These are phyloP conservation scores for Mucor sp. DNA, from an alignment of 371 early-diverging fungal genomes.

Conservation along the genomic window DNA sequence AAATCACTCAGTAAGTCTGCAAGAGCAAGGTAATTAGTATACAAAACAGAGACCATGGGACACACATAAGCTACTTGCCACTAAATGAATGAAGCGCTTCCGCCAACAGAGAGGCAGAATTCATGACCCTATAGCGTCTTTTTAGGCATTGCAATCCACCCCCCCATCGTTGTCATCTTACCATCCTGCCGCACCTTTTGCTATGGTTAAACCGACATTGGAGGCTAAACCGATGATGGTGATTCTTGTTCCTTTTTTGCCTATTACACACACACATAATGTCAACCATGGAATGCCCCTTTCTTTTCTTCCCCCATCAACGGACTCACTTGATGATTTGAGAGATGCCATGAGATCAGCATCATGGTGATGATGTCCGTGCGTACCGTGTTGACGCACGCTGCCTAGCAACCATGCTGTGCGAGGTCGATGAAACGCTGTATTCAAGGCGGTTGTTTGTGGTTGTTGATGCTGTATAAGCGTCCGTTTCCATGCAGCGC, in stretches of 20 bases:
- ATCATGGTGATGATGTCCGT: conserved; percentile 24
- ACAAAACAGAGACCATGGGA: too few relatives aligned
- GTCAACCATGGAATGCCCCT: not conserved
- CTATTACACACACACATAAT: conserved; percentile 14
- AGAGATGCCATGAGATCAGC: conserved; percentile 18
- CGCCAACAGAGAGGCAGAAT: conserved; percentile 72
- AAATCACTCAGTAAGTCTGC: conserved; percentile 68
- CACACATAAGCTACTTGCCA: conserved; percentile 43
- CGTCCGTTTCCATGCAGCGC: not conserved
- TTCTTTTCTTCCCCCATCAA: too few relatives aligned
- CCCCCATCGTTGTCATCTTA: not conserved
- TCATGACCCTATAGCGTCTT: conserved; percentile 60
- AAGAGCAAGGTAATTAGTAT: not conserved
- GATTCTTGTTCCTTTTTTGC: conserved; percentile 60
- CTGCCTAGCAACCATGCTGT: not conserved
- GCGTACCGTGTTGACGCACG: conserved; percentile 21
- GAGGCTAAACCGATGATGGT: conserved; percentile 67
- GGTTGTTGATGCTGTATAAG: not conserved
- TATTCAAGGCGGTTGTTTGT: not conserved
- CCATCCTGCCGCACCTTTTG: conserved; percentile 73
- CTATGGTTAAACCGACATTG: conserved; percentile 63
- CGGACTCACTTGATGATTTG: conserved; percentile 21
- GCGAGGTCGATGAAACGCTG: not conserved
- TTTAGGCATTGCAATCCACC: too few relatives aligned
- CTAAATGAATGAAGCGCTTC: conserved; percentile 72